Conservation (phyloP, 2,329 filamentous ascomycete species). For the Exophiala aquamarina region DNA sequence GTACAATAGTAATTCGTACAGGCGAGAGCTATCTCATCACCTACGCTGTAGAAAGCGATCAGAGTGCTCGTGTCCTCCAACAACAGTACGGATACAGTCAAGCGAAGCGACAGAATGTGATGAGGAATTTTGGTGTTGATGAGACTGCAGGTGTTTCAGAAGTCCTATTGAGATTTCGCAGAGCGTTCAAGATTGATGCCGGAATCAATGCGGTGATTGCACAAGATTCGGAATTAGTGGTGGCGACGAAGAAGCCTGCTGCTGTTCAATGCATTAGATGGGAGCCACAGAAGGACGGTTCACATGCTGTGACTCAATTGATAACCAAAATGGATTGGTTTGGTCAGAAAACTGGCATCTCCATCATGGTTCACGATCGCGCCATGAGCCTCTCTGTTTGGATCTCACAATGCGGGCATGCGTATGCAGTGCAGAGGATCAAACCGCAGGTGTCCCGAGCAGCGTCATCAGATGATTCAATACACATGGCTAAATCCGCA, state of each 20-base stretch:
- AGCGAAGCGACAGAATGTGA: slow-evolving; percentile 45
- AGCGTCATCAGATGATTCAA: slow-evolving; percentile 35
- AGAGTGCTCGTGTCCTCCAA: slow-evolving; percentile 79
- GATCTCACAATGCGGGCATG: slow-evolving; percentile 84
- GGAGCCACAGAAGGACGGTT: slow-evolving; percentile 78
- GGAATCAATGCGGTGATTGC: slow-evolving; percentile 86
- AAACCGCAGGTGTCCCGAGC: slow-evolving; percentile 39
- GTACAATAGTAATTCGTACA: slow-evolving; percentile 89
- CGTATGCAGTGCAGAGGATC: slow-evolving; percentile 82
- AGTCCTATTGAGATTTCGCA: slow-evolving; percentile 86
- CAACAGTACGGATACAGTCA: slow-evolving; percentile 65
- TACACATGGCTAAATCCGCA: slow-evolving; percentile 35
- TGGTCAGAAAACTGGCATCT: slow-evolving; percentile 71
- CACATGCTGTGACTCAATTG: slow-evolving; percentile 87
- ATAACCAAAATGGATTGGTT: slow-evolving; percentile 85
- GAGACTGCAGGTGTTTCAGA: slow-evolving; percentile 82
- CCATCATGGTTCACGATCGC: slow-evolving; percentile 87
- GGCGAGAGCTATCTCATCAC: slow-evolving; percentile 85
- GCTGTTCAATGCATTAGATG: slow-evolving; percentile 97
- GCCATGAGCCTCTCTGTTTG: slow-evolving; percentile 96
- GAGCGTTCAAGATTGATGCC: slow-evolving; percentile 97
- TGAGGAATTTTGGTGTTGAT: slow-evolving; percentile 65
- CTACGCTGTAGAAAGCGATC: slow-evolving; percentile 85
- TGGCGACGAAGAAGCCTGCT: slow-evolving; percentile 85
- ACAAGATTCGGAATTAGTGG: slow-evolving; percentile 86